Percentiles rank a stretch among this genome's conserved stretches.
phyloP scores from a whole-genome alignment of 2,329 filamentous ascomycete genomes.

The Scedosporium aurantiacum region DNA sequence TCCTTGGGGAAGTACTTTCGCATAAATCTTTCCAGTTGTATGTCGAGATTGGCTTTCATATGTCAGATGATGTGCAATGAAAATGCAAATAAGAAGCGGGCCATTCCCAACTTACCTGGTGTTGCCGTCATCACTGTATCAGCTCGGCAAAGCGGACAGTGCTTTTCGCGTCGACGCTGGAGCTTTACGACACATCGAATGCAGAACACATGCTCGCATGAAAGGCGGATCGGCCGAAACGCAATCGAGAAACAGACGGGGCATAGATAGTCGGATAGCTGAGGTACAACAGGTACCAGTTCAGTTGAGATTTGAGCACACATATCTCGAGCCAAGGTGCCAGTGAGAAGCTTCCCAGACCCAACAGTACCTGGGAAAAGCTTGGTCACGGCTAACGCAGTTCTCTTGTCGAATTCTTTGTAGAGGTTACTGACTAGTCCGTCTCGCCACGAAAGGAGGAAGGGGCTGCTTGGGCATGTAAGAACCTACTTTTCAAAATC shows the following conservation, averaged over 20 bases:
- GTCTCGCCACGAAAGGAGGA: constrained; percentile 9
- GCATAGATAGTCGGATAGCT: constrained; percentile 74
- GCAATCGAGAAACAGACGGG: constrained; percentile 69
- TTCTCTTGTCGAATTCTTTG: constrained; percentile 79
- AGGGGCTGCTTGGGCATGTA: background rate
- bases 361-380: constrained; percentile 49
- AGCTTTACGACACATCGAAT: constrained; percentile 74
- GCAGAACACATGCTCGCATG: constrained; percentile 70
- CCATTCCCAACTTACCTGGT: constrained; percentile 33
- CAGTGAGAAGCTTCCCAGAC: constrained; percentile 50
- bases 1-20: constrained; percentile 66
- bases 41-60: constrained; percentile 54
- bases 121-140: constrained; percentile 62
- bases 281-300: constrained; percentile 63
- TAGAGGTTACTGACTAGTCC: background rate
- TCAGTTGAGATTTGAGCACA: constrained; percentile 64
- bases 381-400: constrained; percentile 56
- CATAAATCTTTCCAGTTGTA: constrained; percentile 55
- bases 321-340: constrained; percentile 61
- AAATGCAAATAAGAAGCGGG: too few relatives aligned
- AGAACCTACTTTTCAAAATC: constrained; percentile 65
- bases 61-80: background rate
- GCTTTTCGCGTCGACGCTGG: constrained; percentile 55
- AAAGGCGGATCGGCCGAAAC: constrained; percentile 70
- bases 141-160: constrained; percentile 67